A percentile compares a stretch with the other conserved stretches of the same genome.
These are phyloP conservation scores for Tetrahymena borealis DNA, from an alignment of 73 alveolate genomes.

Conservation along the genomic window DNA sequence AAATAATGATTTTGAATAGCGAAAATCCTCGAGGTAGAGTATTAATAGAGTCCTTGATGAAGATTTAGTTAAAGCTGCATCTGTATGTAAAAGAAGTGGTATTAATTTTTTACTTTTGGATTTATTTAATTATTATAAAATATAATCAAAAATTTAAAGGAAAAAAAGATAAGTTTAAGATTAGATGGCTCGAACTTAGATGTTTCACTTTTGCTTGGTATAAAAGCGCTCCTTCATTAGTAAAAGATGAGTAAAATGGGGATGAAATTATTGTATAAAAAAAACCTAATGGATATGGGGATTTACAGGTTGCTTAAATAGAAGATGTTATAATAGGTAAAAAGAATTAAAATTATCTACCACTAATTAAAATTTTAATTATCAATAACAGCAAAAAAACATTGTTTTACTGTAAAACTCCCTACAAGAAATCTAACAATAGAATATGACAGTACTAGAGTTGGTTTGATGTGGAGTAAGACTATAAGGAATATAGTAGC, in stretches of 20 bases:
- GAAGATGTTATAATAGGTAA: not conserved
- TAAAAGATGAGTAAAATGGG: not conserved
- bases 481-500: not conserved
- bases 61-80: too few species aligned
- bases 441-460: not conserved
- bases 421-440: not conserved
- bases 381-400: not conserved
- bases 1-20: too few species aligned
- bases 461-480: not conserved
- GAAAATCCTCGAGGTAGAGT: too few species aligned
- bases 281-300: not conserved
- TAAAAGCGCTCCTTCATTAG: not conserved
- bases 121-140: too few species aligned
- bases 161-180: not conserved
- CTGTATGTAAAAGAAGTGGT: too few species aligned
- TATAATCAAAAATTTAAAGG: not conserved
- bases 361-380: too few species aligned
- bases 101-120: too few species aligned
- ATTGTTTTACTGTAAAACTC: not conserved
- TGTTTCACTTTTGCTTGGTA: not conserved
- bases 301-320: not conserved
- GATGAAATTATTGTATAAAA: not conserved
- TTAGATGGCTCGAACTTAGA: not conserved
- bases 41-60: too few species aligned
- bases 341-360: too few species aligned